Percentiles rank a stretch among this genome's conserved stretches.
These are phyloP conservation scores for Suhomyces emberorum DNA, from an alignment of 805 yeast genomes.

Conservation along the genomic window DNA sequence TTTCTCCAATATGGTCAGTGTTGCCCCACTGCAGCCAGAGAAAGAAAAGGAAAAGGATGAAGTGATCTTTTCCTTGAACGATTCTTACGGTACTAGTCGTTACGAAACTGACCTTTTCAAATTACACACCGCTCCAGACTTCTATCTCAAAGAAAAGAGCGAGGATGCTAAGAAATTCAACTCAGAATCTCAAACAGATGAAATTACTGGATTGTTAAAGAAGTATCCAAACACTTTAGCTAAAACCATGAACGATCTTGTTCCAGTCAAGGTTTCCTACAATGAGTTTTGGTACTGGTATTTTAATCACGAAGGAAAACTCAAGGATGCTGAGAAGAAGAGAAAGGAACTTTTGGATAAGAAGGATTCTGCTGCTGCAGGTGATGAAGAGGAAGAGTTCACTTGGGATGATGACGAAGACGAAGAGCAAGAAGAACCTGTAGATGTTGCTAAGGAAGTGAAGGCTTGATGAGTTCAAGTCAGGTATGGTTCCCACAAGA, in stretches of 20 bases:
- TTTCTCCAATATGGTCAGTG: slow-evolving; percentile 38
- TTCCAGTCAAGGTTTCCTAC: slow-evolving; percentile 60
- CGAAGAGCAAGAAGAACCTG: slow-evolving; percentile 23
- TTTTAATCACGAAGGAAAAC: slow-evolving; percentile 49
- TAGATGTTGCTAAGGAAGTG: slow-evolving; percentile 4
- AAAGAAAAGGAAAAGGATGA: slow-evolving; percentile 12
- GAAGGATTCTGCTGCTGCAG: slow-evolving; percentile 13
- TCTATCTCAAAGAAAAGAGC: slow-evolving; percentile 16
- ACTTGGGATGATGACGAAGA: slow-evolving; percentile 53
- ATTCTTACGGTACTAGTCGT: slow-evolving; percentile 36
- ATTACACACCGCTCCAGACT: slow-evolving; percentile 32
- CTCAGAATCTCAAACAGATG: slow-evolving; percentile 47
- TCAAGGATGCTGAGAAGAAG: slow-evolving; percentile 59
- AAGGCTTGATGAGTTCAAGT: no score
- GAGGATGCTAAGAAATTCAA: slow-evolving; percentile 29
- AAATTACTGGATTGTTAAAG: slow-evolving; percentile 46
- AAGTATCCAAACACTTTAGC: slow-evolving; percentile 48
- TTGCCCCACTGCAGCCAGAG: slow-evolving; percentile 16
- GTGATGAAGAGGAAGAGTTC: slow-evolving; percentile 49
- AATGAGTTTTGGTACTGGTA: slow-evolving; percentile 74
- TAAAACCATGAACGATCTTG: slow-evolving; percentile 56
- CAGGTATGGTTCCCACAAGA: no score
- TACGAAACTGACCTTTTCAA: slow-evolving; percentile 38
- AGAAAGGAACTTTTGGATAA: slow-evolving; percentile 59
- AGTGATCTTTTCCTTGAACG: slow-evolving; percentile 16